These are phyloP conservation scores for Coemansia brasiliensis DNA, from an alignment of 192 early-diverging fungal genomes.

Conservation along the genomic window DNA sequence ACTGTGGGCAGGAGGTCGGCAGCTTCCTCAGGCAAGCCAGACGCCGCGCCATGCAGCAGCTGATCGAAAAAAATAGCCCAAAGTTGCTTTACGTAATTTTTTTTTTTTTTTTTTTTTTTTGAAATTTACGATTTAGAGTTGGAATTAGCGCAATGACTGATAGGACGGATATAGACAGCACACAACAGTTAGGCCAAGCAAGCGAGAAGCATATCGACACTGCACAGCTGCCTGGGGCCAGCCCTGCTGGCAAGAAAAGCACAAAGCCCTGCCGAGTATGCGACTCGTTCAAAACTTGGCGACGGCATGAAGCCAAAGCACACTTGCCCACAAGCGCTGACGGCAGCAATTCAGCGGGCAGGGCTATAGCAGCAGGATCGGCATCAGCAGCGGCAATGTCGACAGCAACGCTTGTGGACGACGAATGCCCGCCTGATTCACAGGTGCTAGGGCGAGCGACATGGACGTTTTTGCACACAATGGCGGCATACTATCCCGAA, in stretches of 20 bases:
- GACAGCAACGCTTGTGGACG: constrained; percentile 19
- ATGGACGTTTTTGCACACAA: constrained; percentile 97
- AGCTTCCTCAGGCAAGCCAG: not conserved
- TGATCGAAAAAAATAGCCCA: not conserved
- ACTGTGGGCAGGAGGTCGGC: constrained; percentile 4
- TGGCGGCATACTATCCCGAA: constrained; percentile 95
- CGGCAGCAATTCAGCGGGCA: not conserved
- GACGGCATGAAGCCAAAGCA: constrained; percentile 52
- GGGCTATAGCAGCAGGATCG: constrained; percentile 11
- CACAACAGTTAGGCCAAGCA: no score
- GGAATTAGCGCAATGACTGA: not conserved
- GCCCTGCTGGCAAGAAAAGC: constrained; percentile 20
- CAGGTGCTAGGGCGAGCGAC: constrained; percentile 81
- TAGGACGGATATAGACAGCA: not conserved
- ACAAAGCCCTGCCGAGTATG: constrained; percentile 80
- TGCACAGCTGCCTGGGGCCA: no score
- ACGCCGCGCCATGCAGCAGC: not conserved
- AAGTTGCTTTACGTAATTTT: not conserved
- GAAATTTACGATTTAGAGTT: not conserved
- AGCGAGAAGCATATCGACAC: no score
- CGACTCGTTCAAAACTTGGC: constrained; percentile 74
- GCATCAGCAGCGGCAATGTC: constrained; percentile 22
- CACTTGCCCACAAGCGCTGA: constrained; percentile 1
- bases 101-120: not conserved
- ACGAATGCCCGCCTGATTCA: constrained; percentile 82